These are phyloP conservation scores for Globisporangium rhizosaccharum DNA, from an alignment of 352 stramenopile species.

Conservation along the genomic window DNA sequence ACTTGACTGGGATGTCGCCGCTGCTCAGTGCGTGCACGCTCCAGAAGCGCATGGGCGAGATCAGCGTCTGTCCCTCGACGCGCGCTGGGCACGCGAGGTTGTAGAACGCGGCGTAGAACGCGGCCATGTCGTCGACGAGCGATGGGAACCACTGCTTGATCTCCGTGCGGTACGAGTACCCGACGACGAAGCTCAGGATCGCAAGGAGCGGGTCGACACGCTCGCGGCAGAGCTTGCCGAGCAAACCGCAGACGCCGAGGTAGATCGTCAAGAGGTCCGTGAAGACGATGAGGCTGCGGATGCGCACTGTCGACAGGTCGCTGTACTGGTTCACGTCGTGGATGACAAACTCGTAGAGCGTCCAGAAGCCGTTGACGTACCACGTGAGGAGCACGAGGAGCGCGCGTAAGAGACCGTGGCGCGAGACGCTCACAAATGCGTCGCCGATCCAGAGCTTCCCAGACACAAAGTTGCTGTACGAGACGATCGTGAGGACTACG, in stretches of 20 bases:
- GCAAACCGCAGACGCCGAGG: slow-evolving; percentile 5
- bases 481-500: slow-evolving; percentile 24
- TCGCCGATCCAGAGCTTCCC: slow-evolving; percentile 39
- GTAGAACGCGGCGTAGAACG: slow-evolving; percentile 7
- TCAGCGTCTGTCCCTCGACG: background rate
- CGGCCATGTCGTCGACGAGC: background rate
- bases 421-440: slow-evolving; percentile 28
- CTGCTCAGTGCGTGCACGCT: slow-evolving; percentile 2
- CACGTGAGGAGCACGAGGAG: slow-evolving; percentile 33
- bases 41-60: slow-evolving; percentile 22
- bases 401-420: slow-evolving; percentile 21
- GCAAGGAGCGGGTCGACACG: slow-evolving; percentile 7
- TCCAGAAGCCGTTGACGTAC: slow-evolving; percentile 42
- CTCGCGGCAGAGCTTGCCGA: slow-evolving; percentile 7
- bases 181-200: background rate
- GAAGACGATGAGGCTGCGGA: slow-evolving; percentile 8
- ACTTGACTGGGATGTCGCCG: slow-evolving; percentile 1
- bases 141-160: slow-evolving; percentile 1
- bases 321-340: slow-evolving; percentile 23
- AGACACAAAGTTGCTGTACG: slow-evolving; percentile 24
- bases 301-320: background rate
- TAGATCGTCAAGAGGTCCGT: slow-evolving; percentile 16
- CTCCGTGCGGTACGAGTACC: slow-evolving; percentile 5
- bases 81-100: background rate
- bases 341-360: slow-evolving; percentile 36